phyloP scores from a whole-genome alignment of 768 basidiomycete species.

The Termitomyces sp. region DNA sequence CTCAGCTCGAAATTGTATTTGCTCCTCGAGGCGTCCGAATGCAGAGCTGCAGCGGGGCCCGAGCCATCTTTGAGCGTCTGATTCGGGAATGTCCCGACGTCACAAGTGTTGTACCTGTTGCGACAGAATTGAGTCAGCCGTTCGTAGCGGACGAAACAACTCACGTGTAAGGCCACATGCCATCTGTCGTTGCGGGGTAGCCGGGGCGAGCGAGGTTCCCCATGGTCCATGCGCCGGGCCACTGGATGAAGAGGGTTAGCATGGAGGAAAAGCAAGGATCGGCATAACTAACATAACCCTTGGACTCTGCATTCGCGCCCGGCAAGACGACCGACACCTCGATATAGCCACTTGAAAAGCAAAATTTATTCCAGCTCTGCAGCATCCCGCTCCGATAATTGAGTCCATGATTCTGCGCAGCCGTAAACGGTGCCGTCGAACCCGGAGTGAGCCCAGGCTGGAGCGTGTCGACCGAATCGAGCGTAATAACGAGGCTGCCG shows the following conservation, averaged over 20 bases:
- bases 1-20: constrained; percentile 62
- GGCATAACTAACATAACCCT: constrained; percentile 40
- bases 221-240: constrained; percentile 89
- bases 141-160: constrained; percentile 15
- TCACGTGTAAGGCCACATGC: constrained; percentile 79
- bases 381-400: constrained; percentile 74
- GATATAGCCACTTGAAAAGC: constrained; percentile 77
- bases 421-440: constrained; percentile 42
- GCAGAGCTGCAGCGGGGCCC: constrained; percentile 59
- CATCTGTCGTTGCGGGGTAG: constrained; percentile 75
- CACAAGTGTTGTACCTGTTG: constrained; percentile 58
- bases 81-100: constrained; percentile 74
- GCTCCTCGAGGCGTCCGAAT: constrained; percentile 38
- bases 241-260: constrained; percentile 31
- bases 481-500: constrained; percentile 65
- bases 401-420: constrained; percentile 49
- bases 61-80: constrained; percentile 50
- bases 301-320: constrained; percentile 49
- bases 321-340: constrained; percentile 62
- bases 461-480: constrained; percentile 42
- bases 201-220: constrained; percentile 84
- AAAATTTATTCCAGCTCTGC: constrained; percentile 89
- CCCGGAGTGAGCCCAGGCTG: constrained; percentile 28
- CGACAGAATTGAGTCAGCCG: neutral
- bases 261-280: neutral